These are phyloP conservation scores for Diutina rugosa DNA, from an alignment of 1,139 yeast genomes.

Conservation along the genomic window DNA sequence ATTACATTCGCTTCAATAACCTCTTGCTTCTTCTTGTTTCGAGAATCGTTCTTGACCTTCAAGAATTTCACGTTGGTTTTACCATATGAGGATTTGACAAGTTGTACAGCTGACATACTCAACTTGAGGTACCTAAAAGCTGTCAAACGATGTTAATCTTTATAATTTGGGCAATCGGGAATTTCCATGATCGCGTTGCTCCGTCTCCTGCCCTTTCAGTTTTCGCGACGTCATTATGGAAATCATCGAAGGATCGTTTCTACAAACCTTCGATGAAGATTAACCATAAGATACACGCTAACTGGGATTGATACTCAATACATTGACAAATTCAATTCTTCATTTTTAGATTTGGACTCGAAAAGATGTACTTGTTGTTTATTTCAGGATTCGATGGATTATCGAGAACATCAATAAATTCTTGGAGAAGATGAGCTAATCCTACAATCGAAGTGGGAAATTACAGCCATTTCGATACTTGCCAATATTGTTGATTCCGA, in stretches of 20 bases:
- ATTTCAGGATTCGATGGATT: too few species aligned
- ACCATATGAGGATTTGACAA: conserved; percentile 43
- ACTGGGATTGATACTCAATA: too few species aligned
- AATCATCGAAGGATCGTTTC: neutral
- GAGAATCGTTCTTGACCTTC: conserved; percentile 68
- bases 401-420: too few species aligned
- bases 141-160: neutral
- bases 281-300: neutral
- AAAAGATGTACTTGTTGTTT: too few species aligned
- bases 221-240: neutral
- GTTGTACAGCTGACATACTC: conserved; percentile 3
- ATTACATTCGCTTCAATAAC: conserved; percentile 76
- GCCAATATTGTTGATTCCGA: too few species aligned
- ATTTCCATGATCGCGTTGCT: neutral
- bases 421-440: too few species aligned
- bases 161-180: neutral
- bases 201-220: neutral
- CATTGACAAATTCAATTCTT: too few species aligned
- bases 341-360: too few species aligned
- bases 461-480: too few species aligned
- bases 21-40: conserved; percentile 60
- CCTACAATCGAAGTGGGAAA: too few species aligned
- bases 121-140: neutral
- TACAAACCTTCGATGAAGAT: neutral
- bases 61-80: conserved; percentile 85